A percentile compares a stretch with the other conserved stretches of the same genome.
These are phyloP conservation scores for maize (Zea mays) DNA, from an alignment of 176 grass and related monocot species.

Conservation along the genomic window DNA sequence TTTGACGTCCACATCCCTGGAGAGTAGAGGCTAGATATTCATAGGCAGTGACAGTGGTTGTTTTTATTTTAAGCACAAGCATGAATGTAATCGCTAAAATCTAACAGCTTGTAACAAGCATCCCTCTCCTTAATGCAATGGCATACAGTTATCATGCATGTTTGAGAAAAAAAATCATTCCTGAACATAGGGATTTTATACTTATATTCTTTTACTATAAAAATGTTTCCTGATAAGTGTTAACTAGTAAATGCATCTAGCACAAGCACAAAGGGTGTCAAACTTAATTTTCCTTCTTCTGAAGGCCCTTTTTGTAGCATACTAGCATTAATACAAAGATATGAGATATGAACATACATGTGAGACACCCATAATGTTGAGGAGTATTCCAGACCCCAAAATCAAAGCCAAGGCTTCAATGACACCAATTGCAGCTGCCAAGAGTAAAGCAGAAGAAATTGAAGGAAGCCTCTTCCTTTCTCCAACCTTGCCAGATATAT, in stretches of 20 bases:
- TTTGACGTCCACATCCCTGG: neutral
- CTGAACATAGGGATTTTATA: neutral
- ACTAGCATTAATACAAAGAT: neutral
- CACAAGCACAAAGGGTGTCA: neutral
- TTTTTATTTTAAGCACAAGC: neutral
- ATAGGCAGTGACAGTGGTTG: neutral
- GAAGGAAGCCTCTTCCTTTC: conserved; percentile 23
- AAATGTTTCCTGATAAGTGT: neutral
- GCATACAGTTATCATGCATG: neutral
- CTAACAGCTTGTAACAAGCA: neutral
- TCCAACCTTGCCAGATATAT: conserved; percentile 4
- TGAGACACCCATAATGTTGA: conserved; percentile 20
- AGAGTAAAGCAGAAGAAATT: conserved; percentile 22
- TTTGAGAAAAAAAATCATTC: neutral
- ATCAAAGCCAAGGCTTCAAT: conserved; percentile 18
- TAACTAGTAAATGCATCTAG: neutral
- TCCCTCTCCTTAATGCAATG: neutral
- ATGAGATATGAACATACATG: conserved; percentile 16
- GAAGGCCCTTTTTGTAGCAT: neutral
- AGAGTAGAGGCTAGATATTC: neutral
- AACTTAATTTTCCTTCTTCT: neutral
- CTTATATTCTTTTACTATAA: neutral
- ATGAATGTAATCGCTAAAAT: neutral
- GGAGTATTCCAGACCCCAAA: conserved; percentile 18
- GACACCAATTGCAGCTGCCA: conserved; percentile 23